Conservation (phyloP, 1,284 basidiomycete species). For the Cryptococcus amylolentus region DNA sequence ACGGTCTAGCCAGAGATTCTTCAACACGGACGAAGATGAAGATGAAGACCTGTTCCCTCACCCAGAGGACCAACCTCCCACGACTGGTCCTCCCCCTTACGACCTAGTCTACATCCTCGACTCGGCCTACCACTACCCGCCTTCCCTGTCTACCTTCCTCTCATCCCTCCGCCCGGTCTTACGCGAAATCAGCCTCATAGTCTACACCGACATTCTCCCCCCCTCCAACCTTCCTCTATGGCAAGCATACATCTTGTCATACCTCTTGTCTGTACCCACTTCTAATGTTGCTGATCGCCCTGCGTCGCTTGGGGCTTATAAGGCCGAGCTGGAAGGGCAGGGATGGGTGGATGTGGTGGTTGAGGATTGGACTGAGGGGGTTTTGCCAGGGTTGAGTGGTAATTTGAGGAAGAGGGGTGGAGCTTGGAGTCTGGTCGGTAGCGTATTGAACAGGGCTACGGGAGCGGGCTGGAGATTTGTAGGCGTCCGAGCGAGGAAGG, state of each 20-base stretch:
- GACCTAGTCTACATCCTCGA: conserved; percentile 57
- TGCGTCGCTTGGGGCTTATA: conserved; percentile 53
- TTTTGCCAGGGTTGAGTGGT: conserved; percentile 59
- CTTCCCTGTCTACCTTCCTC: conserved; percentile 55
- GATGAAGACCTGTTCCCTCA: not conserved
- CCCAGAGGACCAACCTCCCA: not conserved
- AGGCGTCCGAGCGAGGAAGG: conserved; percentile 53
- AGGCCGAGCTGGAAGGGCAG: conserved; percentile 51
- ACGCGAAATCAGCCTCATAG: conserved; percentile 56
- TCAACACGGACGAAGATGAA: not conserved
- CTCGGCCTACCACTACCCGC: conserved; percentile 67
- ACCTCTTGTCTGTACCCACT: conserved; percentile 53
- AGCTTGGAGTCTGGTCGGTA: conserved; percentile 54
- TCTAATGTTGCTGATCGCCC: conserved; percentile 54
- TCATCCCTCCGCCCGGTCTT: conserved; percentile 54
- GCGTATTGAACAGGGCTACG: conserved; percentile 50
- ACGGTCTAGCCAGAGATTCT: not conserved
- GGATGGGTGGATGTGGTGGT: conserved; percentile 59
- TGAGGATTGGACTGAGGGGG: conserved; percentile 61
- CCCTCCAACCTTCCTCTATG: conserved; percentile 21
- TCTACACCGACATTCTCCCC: conserved; percentile 61
- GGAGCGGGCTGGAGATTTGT: conserved; percentile 57
- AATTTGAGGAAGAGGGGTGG: conserved; percentile 55
- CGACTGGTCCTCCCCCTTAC: conserved; percentile 29
- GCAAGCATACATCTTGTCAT: conserved; percentile 29